phyloP scores from a whole-genome alignment of 768 basidiomycete species.

The Rhodotorula diobovata region DNA sequence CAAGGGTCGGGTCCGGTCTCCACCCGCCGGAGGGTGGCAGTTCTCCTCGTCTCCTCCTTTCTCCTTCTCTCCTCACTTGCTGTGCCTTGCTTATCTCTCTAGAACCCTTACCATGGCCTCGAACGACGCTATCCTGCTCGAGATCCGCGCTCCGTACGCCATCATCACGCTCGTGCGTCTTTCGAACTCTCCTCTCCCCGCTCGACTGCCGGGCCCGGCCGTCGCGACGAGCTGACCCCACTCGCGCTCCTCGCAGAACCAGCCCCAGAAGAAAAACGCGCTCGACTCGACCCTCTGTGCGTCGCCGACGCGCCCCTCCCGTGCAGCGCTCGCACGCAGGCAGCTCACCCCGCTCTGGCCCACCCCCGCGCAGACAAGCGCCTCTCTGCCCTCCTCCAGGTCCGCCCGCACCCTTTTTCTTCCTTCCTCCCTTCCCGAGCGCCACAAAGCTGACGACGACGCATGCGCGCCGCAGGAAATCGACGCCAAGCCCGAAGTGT shows the following conservation, averaged over 20 bases:
- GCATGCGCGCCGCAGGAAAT: neutral
- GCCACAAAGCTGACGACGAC: neutral
- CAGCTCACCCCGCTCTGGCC: too few species aligned
- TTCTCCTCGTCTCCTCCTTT: too few species aligned
- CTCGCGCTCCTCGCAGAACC: neutral
- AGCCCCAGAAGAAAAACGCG: slow-evolving; percentile 34
- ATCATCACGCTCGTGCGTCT: slow-evolving; percentile 29
- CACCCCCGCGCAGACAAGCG: neutral
- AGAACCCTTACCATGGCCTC: neutral
- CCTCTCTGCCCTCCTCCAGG: slow-evolving; percentile 2
- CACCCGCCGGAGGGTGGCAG: too few species aligned
- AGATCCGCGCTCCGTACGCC: slow-evolving; percentile 25
- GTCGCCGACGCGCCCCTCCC: too few species aligned
- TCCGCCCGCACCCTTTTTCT: neutral
- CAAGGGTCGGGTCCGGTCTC: too few species aligned
- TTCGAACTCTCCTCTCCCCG: neutral
- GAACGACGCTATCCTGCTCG: slow-evolving; percentile 15
- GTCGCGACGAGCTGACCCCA: neutral
- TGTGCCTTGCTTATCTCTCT: too few species aligned
- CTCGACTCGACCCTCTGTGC: slow-evolving; percentile 17
- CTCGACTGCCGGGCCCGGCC: neutral
- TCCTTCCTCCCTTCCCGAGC: too few species aligned
- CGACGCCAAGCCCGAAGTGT: slow-evolving; percentile 19
- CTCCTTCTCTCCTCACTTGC: too few species aligned
- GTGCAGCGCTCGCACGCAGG: too few species aligned